A percentile compares a stretch with the other conserved stretches of the same genome.
phyloP scores from a whole-genome alignment of 345 rosid species.

The Raphanus raphanistrum region DNA sequence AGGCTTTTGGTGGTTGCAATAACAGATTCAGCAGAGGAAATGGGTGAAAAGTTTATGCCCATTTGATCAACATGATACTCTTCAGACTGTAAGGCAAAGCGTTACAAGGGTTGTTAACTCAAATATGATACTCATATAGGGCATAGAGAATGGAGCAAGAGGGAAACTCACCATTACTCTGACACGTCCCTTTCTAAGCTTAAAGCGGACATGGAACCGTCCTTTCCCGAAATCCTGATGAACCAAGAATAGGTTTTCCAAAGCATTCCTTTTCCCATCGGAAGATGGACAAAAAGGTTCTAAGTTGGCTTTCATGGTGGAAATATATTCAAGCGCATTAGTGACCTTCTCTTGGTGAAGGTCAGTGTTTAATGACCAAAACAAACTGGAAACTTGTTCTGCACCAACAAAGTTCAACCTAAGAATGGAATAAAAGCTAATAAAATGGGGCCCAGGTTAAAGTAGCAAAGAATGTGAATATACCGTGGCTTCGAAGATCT shows the following conservation, averaged over 20 bases:
- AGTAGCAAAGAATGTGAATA: conserved; percentile 8
- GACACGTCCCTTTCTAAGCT: conserved; percentile 87
- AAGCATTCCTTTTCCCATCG: conserved; percentile 48
- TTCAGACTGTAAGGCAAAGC: conserved; percentile 54
- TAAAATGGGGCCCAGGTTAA: background rate
- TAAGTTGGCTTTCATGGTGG: conserved; percentile 67
- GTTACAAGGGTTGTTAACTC: conserved; percentile 7
- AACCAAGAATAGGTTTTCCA: conserved; percentile 46
- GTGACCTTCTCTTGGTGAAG: conserved; percentile 63
- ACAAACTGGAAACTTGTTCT: conserved; percentile 49
- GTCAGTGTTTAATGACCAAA: conserved; percentile 80
- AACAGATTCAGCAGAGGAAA: conserved; percentile 48
- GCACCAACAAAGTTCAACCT: conserved; percentile 4
- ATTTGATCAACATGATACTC: conserved; percentile 56
- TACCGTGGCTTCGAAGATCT: conserved; percentile 84
- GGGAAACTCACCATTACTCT: conserved; percentile 58
- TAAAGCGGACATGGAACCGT: conserved; percentile 64
- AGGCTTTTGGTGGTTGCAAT: conserved; percentile 48
- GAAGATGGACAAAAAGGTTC: conserved; percentile 52
- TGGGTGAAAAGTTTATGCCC: conserved; percentile 63
- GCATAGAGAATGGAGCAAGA: conserved; percentile 5
- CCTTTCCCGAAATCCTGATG: conserved; percentile 60
- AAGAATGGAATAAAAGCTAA: background rate
- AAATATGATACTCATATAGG: background rate
- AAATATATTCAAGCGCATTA: conserved; percentile 67